Conservation (phyloP, 164 flowering plant genomes). For the Dillenia suffruticosa region DNA sequence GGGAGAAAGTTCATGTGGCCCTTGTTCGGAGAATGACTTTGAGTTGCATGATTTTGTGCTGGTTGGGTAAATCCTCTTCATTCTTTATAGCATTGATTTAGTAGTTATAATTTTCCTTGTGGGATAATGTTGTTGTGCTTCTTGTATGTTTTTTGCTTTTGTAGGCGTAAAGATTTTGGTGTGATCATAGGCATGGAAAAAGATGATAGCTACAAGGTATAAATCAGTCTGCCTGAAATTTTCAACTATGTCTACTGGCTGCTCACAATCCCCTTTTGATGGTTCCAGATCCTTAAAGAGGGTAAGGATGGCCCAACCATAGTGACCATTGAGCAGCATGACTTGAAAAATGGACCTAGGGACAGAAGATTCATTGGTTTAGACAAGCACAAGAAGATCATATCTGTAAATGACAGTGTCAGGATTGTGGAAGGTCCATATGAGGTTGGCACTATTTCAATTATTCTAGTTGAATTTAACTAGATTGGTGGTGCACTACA, state of each 20-base stretch:
- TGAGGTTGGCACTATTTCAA: constrained; percentile 40
- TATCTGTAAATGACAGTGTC: constrained; percentile 59
- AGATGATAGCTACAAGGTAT: constrained; percentile 66
- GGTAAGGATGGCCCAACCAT: constrained; percentile 48
- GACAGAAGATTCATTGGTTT: constrained; percentile 64
- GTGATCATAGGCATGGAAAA: constrained; percentile 65
- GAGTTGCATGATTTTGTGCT: constrained; percentile 72
- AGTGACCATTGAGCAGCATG: constrained; percentile 32
- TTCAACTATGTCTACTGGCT: neutral
- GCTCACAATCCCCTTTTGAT: constrained; percentile 1
- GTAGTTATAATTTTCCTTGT: neutral
- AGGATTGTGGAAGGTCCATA: constrained; percentile 71
- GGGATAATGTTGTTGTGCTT: neutral
- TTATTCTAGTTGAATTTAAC: neutral
- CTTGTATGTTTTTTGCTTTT: constrained; percentile 10
- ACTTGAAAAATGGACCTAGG: constrained; percentile 41
- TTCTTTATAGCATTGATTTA: too few relatives aligned
- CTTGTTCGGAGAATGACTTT: constrained; percentile 29
- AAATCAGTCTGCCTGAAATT: neutral
- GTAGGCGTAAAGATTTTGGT: constrained; percentile 81
- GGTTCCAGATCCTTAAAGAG: constrained; percentile 62
- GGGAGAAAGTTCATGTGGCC: constrained; percentile 43
- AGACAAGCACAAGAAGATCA: constrained; percentile 48
- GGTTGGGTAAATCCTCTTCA: constrained; percentile 49
- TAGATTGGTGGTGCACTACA: neutral